Conservation (phyloP, 2,329 filamentous ascomycete genomes). For the Aspergillus sp. region DNA sequence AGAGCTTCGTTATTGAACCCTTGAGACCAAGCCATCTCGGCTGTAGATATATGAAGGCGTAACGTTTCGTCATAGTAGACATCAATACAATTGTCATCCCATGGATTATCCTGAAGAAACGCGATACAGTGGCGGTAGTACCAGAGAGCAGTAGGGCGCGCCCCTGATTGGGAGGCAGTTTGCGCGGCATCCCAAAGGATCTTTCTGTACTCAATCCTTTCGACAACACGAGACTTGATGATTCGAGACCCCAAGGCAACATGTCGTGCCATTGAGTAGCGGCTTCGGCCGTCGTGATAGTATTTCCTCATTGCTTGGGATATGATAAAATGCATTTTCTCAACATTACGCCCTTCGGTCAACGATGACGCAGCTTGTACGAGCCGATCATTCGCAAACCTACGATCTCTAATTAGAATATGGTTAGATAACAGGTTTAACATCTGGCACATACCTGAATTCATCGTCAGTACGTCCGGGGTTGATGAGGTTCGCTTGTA, state of each 20-base stretch:
- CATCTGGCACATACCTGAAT: constrained; percentile 53
- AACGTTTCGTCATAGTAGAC: constrained; percentile 84
- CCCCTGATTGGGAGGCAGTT: constrained; percentile 76
- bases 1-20: constrained; percentile 68
- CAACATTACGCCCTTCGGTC: constrained; percentile 63
- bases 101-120: constrained; percentile 77
- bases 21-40: constrained; percentile 81
- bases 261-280: constrained; percentile 76
- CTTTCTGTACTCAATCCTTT: constrained; percentile 68
- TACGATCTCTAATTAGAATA: constrained; percentile 25
- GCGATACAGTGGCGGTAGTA: constrained; percentile 76
- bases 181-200: constrained; percentile 78
- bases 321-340: constrained; percentile 89
- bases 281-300: constrained; percentile 59
- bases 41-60: constrained; percentile 72
- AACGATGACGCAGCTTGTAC: constrained; percentile 71
- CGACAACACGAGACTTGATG: constrained; percentile 64
- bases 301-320: constrained; percentile 78
- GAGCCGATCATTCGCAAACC: constrained; percentile 86
- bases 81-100: constrained; percentile 69
- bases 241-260: constrained; percentile 75
- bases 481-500: constrained; percentile 78
- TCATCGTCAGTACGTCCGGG: constrained; percentile 80
- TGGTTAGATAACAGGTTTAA: constrained; percentile 5
- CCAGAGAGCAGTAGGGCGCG: constrained; percentile 75